These are phyloP conservation scores for Trichoderma lentiforme DNA, from an alignment of 2,329 filamentous ascomycete genomes.

Conservation along the genomic window DNA sequence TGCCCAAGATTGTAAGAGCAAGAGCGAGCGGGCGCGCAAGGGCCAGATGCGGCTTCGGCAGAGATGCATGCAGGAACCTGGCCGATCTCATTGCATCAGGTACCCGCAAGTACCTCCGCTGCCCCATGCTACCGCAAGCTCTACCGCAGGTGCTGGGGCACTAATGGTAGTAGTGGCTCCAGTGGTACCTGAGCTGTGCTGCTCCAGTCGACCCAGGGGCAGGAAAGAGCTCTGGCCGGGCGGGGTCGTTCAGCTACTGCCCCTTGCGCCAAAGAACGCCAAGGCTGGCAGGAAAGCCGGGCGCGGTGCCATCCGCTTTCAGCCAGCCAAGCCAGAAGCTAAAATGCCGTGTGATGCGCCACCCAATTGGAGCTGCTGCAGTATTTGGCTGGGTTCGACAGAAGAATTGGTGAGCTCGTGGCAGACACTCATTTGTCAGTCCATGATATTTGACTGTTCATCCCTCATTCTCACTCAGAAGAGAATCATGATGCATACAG, in stretches of 20 bases:
- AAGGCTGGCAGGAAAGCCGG: constrained; percentile 10
- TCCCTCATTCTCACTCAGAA: background rate
- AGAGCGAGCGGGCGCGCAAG: constrained; percentile 5
- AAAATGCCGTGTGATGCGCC: background rate
- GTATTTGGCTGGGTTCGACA: background rate
- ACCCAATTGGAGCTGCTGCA: background rate
- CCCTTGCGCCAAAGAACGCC: constrained; percentile 4
- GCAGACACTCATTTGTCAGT: background rate
- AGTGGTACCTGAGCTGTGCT: constrained; percentile 8
- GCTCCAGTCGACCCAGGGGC: background rate
- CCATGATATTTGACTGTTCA: background rate
- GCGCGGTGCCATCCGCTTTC: constrained; percentile 19
- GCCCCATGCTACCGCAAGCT: constrained; percentile 3
- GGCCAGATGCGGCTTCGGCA: constrained; percentile 14
- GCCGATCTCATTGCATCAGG: constrained; percentile 8
- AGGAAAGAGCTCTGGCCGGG: constrained; percentile 6
- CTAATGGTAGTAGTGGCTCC: background rate
- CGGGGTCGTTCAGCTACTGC: constrained; percentile 5
- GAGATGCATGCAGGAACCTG: constrained; percentile 20
- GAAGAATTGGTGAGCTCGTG: background rate
- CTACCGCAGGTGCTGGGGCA: background rate
- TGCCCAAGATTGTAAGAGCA: background rate
- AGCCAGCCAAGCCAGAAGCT: constrained; percentile 12
- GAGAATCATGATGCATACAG: background rate
- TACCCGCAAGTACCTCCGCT: constrained; percentile 1